Evolutionary conservation across 805 yeast species (phyloP).

Genomic region (Ogataea neopini): DNA sequence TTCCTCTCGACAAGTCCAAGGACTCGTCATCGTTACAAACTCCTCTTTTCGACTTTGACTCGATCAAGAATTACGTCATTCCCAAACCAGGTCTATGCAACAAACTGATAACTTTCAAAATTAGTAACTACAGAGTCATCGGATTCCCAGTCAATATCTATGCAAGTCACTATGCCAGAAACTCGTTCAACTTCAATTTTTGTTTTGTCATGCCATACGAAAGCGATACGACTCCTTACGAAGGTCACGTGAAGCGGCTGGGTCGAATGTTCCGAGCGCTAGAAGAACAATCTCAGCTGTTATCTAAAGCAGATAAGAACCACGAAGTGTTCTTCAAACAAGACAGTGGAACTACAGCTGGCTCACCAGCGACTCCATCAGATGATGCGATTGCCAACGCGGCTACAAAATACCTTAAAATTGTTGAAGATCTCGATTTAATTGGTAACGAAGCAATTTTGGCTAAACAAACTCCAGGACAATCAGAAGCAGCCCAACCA

Average conservation of each 20-base stretch:
- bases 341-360: slow-evolving; percentile 11
- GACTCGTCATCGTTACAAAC: slow-evolving; percentile 40
- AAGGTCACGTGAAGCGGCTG: slow-evolving; percentile 76
- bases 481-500: slow-evolving; percentile 17
- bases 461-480: slow-evolving; percentile 28
- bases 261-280: slow-evolving; percentile 87
- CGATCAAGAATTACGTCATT: slow-evolving; percentile 84
- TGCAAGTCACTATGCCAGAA: slow-evolving; percentile 77
- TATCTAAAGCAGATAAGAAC: slow-evolving; percentile 57
- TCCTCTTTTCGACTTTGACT: slow-evolving; percentile 71
- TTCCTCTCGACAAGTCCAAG: slow-evolving; percentile 36
- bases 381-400: slow-evolving; percentile 13
- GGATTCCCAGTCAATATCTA: slow-evolving; percentile 89
- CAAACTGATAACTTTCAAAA: slow-evolving; percentile 70
- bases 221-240: slow-evolving; percentile 82
- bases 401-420: slow-evolving; percentile 32
- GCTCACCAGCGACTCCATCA: slow-evolving; percentile 10
- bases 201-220: slow-evolving; percentile 87
- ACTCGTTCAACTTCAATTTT: slow-evolving; percentile 89
- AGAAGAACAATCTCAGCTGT: slow-evolving; percentile 82
- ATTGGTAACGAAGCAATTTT: slow-evolving; percentile 27
- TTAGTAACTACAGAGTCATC: slow-evolving; percentile 66
- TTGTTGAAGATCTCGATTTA: slow-evolving; percentile 33
- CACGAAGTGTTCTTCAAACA: slow-evolving; percentile 43
- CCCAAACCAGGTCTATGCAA: slow-evolving; percentile 94